These are phyloP conservation scores for Chlorella sorokiniana DNA, from an alignment of 139 green algal genomes.

Conservation along the genomic window DNA sequence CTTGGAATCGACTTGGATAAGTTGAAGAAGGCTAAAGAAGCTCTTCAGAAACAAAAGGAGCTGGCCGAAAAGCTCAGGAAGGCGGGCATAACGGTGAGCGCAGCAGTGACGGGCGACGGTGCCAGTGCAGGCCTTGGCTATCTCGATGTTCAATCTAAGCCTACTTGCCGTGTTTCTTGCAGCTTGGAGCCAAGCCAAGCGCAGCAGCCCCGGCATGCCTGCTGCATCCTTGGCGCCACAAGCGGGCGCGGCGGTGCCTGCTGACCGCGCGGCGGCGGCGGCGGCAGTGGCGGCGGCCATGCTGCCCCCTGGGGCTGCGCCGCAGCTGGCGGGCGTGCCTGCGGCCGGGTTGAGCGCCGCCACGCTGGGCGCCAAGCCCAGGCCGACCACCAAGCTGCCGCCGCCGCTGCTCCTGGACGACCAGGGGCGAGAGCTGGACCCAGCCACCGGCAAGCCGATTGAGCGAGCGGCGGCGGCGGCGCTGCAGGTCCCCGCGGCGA, in stretches of 20 bases:
- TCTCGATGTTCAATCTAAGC: background rate
- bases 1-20: constrained; percentile 26
- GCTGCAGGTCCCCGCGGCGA: background rate
- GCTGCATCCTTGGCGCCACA: background rate
- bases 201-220: background rate
- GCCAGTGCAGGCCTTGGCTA: background rate
- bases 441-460: constrained; percentile 9
- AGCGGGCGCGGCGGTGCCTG: background rate
- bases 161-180: background rate
- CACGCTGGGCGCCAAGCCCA: background rate
- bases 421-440: constrained; percentile 61
- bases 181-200: background rate
- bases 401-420: constrained; percentile 58
- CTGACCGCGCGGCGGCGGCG: background rate
- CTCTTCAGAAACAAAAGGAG: constrained; percentile 45
- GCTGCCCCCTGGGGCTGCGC: background rate
- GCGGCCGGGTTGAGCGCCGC: background rate
- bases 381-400: constrained; percentile 19
- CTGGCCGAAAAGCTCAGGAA: constrained; percentile 44
- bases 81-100: constrained; percentile 15
- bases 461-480: constrained; percentile 12
- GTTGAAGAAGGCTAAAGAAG: constrained; percentile 47
- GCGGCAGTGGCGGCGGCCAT: background rate
- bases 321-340: background rate
- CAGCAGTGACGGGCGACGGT: background rate